A percentile compares a stretch with the other conserved stretches of the same genome.
phyloP scores from a whole-genome alignment of 1,139 yeast genomes.

The Nematodospora anomalae region DNA sequence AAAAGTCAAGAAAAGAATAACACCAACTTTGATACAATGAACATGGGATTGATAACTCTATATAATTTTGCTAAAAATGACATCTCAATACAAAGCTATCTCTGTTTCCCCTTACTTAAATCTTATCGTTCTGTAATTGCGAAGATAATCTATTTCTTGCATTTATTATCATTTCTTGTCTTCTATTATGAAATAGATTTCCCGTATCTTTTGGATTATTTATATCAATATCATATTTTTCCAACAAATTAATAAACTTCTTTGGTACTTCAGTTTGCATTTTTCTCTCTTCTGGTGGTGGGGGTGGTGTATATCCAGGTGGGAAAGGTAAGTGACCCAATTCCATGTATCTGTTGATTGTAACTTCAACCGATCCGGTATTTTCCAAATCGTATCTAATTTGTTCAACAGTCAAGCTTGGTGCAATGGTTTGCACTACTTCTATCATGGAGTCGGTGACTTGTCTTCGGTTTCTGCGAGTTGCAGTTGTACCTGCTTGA shows the following conservation, averaged over 20 bases:
- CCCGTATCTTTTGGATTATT: constrained; percentile 15
- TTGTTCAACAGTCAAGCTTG: constrained; percentile 67
- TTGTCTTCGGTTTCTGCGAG: constrained; percentile 42
- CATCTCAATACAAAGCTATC: background rate
- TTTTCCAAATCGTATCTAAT: constrained; percentile 62
- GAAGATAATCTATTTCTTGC: constrained; percentile 45
- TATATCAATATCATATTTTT: constrained; percentile 34
- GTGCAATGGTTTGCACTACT: constrained; percentile 82
- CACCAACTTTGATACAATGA: constrained; percentile 40
- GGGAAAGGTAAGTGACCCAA: constrained; percentile 68
- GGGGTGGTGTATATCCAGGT: constrained; percentile 41
- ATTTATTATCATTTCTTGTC: constrained; percentile 45
- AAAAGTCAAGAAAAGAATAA: constrained; percentile 44
- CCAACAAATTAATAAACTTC: constrained; percentile 33
- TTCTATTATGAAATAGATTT: constrained; percentile 26
- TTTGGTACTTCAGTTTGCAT: constrained; percentile 2
- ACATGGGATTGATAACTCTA: background rate
- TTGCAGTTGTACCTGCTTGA: constrained; percentile 5
- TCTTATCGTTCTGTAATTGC: constrained; percentile 30
- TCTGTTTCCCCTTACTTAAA: constrained; percentile 8
- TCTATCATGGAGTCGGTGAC: constrained; percentile 84
- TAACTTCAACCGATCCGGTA: constrained; percentile 78
- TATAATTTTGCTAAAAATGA: background rate
- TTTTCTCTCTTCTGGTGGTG: constrained; percentile 14
- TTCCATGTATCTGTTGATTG: constrained; percentile 69